Evolutionary conservation across 306 rosid species (phyloP).

Genomic region (Quercus suber): DNA sequence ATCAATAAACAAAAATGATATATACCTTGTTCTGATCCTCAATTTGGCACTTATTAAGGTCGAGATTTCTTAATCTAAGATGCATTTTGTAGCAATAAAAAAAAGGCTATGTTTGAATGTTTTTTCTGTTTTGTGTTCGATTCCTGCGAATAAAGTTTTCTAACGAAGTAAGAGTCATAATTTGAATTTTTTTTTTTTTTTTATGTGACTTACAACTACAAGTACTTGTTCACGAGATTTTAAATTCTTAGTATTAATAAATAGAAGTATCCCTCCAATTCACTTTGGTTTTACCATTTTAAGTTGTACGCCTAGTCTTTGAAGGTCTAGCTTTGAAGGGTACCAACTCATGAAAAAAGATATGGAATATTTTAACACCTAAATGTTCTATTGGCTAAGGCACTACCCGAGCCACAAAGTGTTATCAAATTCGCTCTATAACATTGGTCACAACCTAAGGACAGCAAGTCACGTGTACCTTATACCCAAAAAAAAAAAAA

Average conservation of each 20-base stretch:
- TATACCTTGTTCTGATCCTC: background rate
- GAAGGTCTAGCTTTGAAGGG: background rate
- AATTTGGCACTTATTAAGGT: background rate
- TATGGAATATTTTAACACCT: no score
- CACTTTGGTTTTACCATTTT: background rate
- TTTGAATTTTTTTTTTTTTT: no score
- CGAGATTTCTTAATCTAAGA: conserved; percentile 1
- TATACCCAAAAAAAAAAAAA: no score
- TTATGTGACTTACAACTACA: no score
- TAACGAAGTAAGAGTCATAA: background rate
- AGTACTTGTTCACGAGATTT: background rate
- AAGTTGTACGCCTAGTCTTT: background rate
- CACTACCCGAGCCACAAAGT: no score
- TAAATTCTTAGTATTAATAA: background rate
- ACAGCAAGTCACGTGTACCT: no score
- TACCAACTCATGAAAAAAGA: background rate
- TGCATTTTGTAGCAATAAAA: background rate
- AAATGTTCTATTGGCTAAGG: no score
- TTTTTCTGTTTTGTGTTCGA: no score
- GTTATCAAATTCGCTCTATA: no score
- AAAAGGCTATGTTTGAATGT: no score
- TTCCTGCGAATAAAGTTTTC: background rate
- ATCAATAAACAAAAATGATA: background rate
- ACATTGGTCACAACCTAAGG: no score
- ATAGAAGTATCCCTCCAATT: background rate